Evolutionary conservation across 495 filamentous ascomycete species (phyloP).

Genomic region (Neurospora tetraspora): DNA sequence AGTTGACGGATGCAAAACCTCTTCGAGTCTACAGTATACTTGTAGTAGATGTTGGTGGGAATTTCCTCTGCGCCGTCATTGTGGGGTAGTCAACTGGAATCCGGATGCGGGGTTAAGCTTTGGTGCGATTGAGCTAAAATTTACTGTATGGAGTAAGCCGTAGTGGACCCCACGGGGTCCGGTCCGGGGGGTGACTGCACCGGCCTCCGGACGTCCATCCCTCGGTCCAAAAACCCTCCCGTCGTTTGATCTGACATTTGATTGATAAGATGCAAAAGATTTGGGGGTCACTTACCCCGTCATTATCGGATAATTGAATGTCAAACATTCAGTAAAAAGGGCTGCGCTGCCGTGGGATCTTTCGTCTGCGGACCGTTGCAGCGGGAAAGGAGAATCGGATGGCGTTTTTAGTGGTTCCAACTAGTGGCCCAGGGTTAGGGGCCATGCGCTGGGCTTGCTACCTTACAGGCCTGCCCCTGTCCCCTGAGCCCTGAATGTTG

Average conservation of each 20-base stretch:
- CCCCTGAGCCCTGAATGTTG: slow-evolving; percentile 1
- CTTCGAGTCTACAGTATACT: neutral
- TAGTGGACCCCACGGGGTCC: neutral
- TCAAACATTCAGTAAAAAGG: neutral
- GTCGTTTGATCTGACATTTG: neutral
- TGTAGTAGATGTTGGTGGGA: neutral
- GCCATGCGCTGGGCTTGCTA: too few species aligned
- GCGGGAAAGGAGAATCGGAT: neutral
- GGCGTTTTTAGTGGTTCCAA: neutral
- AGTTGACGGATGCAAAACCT: neutral
- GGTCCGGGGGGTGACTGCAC: neutral
- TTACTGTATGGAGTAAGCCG: neutral
- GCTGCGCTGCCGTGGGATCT: neutral
- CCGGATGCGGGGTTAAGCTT: neutral
- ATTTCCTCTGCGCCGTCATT: neutral
- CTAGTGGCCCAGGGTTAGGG: neutral
- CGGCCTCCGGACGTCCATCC: neutral
- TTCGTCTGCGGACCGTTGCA: neutral
- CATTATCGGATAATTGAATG: neutral
- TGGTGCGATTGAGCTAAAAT: neutral
- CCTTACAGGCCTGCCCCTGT: neutral
- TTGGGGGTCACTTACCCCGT: neutral
- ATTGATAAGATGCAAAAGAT: neutral
- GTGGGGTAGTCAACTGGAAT: neutral
- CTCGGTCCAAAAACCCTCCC: neutral